Evolutionary conservation across 495 filamentous ascomycete genomes (phyloP).

Genomic region (Annulohypoxylon maeteangense): DNA sequence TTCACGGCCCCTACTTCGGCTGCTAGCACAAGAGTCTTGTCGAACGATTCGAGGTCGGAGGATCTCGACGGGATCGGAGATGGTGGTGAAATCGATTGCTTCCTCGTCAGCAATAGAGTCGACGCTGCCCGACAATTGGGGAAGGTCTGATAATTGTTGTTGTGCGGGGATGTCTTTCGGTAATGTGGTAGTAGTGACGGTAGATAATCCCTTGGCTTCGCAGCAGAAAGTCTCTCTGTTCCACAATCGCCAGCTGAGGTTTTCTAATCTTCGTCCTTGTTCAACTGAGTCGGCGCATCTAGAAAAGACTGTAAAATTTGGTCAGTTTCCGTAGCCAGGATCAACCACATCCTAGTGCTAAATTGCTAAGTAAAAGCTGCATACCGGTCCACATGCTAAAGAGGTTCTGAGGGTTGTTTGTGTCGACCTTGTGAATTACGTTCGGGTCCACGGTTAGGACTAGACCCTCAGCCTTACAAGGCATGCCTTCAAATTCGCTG

Average conservation of each 20-base stretch:
- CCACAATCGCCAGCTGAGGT: conserved; percentile 96
- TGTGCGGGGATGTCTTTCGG: conserved; percentile 60
- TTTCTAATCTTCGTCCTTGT: conserved; percentile 91
- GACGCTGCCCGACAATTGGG: conserved; percentile 90
- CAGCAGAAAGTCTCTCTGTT: conserved; percentile 96
- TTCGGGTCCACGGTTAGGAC: conserved; percentile 86
- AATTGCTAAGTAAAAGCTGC: conserved; percentile 51
- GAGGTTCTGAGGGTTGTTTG: conserved; percentile 88
- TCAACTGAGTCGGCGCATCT: conserved; percentile 95
- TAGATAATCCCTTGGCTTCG: conserved; percentile 60
- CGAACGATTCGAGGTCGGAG: conserved; percentile 66
- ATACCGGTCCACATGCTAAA: conserved; percentile 98
- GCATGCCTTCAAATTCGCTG: conserved; percentile 48
- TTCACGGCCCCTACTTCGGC: conserved; percentile 76
- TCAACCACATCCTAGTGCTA: conserved; percentile 21
- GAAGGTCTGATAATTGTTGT: conserved; percentile 66
- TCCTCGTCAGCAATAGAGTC: conserved; percentile 85
- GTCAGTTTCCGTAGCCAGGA: conserved; percentile 32
- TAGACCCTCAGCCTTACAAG: conserved; percentile 67
- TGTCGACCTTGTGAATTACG: conserved; percentile 93
- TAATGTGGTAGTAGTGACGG: conserved; percentile 53
- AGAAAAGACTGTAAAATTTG: conserved; percentile 80
- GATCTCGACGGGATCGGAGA: conserved; percentile 66
- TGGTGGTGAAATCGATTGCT: conserved; percentile 72
- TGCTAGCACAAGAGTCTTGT: conserved; percentile 65